Evolutionary conservation across 257 asterid species (phyloP).

Genomic region (Ehretia macrophylla): DNA sequence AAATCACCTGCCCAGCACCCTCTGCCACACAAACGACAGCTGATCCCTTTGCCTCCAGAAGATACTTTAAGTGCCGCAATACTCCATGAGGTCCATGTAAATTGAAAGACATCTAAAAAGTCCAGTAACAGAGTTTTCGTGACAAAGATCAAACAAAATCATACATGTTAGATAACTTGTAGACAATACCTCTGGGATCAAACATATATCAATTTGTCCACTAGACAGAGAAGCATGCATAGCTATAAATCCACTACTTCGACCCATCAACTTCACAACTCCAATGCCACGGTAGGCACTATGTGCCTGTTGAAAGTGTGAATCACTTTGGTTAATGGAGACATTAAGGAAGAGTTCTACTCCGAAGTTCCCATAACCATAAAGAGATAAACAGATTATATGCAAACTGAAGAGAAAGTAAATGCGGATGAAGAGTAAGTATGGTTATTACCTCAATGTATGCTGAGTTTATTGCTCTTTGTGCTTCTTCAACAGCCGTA

Average conservation of each 20-base stretch:
- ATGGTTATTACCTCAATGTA: conserved; percentile 64
- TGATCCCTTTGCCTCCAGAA: conserved; percentile 83
- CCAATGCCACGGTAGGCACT: conserved; percentile 97
- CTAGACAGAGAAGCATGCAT: conserved; percentile 99
- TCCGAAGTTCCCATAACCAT: neutral
- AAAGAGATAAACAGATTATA: conserved; percentile 5
- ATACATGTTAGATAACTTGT: neutral
- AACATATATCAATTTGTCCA: conserved; percentile 92
- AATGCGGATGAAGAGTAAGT: conserved; percentile 6
- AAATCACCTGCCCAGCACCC: conserved; percentile 93
- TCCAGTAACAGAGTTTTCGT: conserved; percentile 16
- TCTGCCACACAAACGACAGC: conserved; percentile 97
- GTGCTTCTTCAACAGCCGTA: conserved; percentile 99
- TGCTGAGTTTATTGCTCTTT: conserved; percentile 89
- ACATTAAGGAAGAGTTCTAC: conserved; percentile 7
- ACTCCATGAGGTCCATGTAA: conserved; percentile 95
- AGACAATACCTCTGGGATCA: conserved; percentile 80
- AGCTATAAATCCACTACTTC: conserved; percentile 92
- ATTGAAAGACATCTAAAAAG: conserved; percentile 65
- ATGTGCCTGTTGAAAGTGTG: conserved; percentile 63
- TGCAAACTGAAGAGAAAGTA: neutral
- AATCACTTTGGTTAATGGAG: conserved; percentile 10
- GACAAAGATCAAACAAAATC: neutral
- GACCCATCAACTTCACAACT: conserved; percentile 94
- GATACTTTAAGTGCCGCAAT: conserved; percentile 69